phyloP scores from a whole-genome alignment of 306 rosid species.

The Abrus pulchellus region DNA sequence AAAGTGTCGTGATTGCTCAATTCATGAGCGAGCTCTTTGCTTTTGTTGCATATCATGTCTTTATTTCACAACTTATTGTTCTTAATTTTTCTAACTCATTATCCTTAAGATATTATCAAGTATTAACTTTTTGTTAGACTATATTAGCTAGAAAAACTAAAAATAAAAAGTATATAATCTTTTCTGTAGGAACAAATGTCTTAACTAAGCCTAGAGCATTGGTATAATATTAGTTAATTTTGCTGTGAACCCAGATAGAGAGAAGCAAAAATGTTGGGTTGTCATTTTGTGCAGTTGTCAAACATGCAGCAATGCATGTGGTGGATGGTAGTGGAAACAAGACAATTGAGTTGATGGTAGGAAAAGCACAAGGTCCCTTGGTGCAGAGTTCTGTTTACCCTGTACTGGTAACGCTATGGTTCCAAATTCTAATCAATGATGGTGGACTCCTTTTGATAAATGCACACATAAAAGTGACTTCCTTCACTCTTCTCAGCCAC shows the following conservation, averaged over 20 bases:
- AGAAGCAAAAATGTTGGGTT: not conserved
- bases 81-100: too few relatives aligned
- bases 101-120: too few relatives aligned
- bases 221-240: not conserved
- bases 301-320: conserved; percentile 45
- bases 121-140: too few relatives aligned
- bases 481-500: conserved; percentile 6
- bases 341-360: not conserved
- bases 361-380: not conserved
- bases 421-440: conserved; percentile 44
- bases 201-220: too few relatives aligned
- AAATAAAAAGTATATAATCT: too few relatives aligned
- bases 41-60: not conserved
- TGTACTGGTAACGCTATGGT: not conserved
- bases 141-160: too few relatives aligned
- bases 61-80: too few relatives aligned
- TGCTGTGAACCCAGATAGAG: too few relatives aligned
- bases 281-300: conserved; percentile 23
- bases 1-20: not conserved
- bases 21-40: not conserved
- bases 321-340: conserved; percentile 3
- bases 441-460: not conserved
- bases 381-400: not conserved
- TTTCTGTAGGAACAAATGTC: too few relatives aligned
- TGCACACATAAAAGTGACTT: not conserved